Evolutionary conservation across 208 protist genomes (phyloP).

Genomic region (Trypanosomatidae sp.): DNA sequence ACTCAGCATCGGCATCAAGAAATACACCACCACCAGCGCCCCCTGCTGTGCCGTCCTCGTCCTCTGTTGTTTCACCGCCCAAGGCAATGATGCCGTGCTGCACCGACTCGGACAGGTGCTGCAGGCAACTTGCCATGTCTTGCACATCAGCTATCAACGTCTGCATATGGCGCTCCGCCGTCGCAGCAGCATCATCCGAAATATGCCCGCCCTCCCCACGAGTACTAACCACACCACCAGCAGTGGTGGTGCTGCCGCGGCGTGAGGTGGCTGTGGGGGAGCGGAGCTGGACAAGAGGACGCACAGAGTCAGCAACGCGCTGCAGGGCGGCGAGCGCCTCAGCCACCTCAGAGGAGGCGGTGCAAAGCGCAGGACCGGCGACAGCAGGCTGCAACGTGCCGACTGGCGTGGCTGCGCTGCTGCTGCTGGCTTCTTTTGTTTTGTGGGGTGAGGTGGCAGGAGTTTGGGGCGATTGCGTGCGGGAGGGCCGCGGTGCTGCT

Average conservation of each 20-base stretch:
- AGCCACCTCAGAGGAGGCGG: constrained; percentile 10
- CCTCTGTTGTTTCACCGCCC: not conserved
- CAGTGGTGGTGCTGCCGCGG: not conserved
- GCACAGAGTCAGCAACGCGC: not conserved
- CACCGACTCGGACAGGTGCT: constrained; percentile 21
- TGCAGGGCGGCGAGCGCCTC: constrained; percentile 19
- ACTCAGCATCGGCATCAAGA: too few relatives aligned
- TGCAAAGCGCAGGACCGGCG: too few relatives aligned
- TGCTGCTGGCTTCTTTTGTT: too few relatives aligned
- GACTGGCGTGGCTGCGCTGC: too few relatives aligned
- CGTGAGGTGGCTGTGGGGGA: not conserved
- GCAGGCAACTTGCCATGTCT: constrained; percentile 25
- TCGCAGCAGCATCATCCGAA: not conserved
- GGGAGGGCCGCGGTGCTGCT: not conserved
- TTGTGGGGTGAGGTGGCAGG: not conserved
- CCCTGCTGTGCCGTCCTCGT: not conserved
- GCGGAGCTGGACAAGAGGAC: constrained; percentile 11
- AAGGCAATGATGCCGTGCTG: constrained; percentile 30
- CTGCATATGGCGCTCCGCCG: constrained; percentile 4
- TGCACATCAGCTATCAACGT: constrained; percentile 21
- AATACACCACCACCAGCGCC: too few relatives aligned
- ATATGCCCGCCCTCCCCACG: too few relatives aligned
- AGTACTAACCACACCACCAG: too few relatives aligned
- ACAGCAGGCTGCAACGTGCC: too few relatives aligned
- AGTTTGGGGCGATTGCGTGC: not conserved